Percentiles rank a stretch among this genome's conserved stretches.
Conservation (phyloP, 768 basidiomycete genomes). For the Fomitopsis serialis region DNA sequence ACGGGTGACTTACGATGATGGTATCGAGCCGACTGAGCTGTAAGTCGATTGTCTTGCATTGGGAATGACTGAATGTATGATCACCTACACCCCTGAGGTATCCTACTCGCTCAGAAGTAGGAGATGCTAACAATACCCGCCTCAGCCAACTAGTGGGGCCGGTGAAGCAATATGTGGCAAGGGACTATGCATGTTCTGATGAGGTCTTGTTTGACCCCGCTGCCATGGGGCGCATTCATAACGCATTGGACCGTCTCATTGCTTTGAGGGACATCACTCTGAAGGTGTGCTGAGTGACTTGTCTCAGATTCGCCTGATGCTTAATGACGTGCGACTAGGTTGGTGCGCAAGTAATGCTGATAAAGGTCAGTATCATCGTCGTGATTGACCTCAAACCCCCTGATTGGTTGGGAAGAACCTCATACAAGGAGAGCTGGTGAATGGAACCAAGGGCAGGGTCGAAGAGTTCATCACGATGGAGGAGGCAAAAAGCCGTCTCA, state of each 20-base stretch:
- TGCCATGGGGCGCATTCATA: constrained; percentile 32
- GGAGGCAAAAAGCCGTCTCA: constrained; percentile 36
- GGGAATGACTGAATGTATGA: not conserved
- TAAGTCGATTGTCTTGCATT: constrained; percentile 26
- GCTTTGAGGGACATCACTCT: constrained; percentile 33
- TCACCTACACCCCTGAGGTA: too few species aligned
- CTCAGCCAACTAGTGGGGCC: constrained; percentile 37
- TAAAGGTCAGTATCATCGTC: constrained; percentile 41
- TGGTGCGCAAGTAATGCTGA: constrained; percentile 83
- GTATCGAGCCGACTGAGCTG: constrained; percentile 80
- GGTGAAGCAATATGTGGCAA: constrained; percentile 35
- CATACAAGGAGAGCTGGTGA: constrained; percentile 62
- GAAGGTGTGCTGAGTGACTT: constrained; percentile 34
- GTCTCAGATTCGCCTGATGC: not conserved
- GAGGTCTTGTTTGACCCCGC: constrained; percentile 25
- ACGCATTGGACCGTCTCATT: constrained; percentile 55
- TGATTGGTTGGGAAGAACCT: constrained; percentile 45
- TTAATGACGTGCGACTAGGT: constrained; percentile 33
- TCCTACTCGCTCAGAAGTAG: constrained; percentile 69
- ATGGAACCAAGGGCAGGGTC: constrained; percentile 55
- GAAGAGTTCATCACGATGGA: constrained; percentile 15
- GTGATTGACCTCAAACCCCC: not conserved
- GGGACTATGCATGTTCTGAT: constrained; percentile 42
- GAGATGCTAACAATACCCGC: constrained; percentile 54
- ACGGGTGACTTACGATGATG: constrained; percentile 56